phyloP scores from a whole-genome alignment of 2,329 filamentous ascomycete genomes.

The Aspergillus sp. region DNA sequence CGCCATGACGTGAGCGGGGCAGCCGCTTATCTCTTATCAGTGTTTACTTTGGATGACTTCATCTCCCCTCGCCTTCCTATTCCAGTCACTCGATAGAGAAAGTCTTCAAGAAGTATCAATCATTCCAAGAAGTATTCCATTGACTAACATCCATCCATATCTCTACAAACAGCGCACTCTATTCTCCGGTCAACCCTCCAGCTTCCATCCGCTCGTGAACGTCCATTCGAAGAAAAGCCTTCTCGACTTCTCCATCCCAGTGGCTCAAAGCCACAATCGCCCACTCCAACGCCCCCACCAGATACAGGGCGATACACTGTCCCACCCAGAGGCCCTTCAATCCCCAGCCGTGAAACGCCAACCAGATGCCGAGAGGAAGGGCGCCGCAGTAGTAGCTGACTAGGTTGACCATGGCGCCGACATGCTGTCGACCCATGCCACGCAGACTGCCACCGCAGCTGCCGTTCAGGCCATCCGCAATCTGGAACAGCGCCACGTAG shows the following conservation, averaged over 20 bases:
- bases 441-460: constrained; percentile 77
- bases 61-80: constrained; percentile 17
- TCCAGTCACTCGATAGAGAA: constrained; percentile 44
- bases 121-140: too few species aligned
- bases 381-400: constrained; percentile 82
- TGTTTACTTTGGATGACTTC: not conserved
- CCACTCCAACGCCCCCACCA: constrained; percentile 79
- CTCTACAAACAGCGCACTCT: not conserved
- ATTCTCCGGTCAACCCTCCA: constrained; percentile 5
- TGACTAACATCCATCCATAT: too few species aligned
- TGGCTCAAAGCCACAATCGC: constrained; percentile 72
- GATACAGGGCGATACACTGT: constrained; percentile 75
- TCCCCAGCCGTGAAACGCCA: constrained; percentile 85
- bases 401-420: constrained; percentile 79
- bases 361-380: constrained; percentile 75
- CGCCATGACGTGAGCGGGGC: constrained; percentile 2
- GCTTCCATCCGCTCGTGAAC: constrained; percentile 29
- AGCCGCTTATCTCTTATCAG: not conserved
- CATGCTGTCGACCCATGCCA: constrained; percentile 83
- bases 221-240: constrained; percentile 71
- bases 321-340: constrained; percentile 78
- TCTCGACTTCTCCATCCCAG: constrained; percentile 72
- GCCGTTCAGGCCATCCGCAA: constrained; percentile 83
- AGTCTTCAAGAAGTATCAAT: too few species aligned
- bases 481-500: constrained; percentile 85